Conservation (phyloP, 1,139 yeast genomes). For the Sugiyamaella paludigena region DNA sequence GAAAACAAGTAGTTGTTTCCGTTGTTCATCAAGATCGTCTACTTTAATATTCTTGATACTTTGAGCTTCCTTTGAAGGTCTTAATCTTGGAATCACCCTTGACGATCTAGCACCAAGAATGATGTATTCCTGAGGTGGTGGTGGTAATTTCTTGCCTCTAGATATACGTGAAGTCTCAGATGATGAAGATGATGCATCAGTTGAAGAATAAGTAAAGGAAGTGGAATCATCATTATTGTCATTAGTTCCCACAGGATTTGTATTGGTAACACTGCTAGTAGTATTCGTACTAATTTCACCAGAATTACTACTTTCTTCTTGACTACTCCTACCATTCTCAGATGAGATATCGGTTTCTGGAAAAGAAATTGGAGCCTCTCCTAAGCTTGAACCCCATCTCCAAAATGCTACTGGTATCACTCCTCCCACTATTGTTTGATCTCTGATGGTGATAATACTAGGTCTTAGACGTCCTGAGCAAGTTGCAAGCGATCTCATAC, state of each 20-base stretch:
- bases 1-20: constrained; percentile 38
- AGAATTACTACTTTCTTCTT: no score
- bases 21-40: constrained; percentile 28
- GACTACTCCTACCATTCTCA: no score
- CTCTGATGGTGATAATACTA: no score
- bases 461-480: no score
- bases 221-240: background rate
- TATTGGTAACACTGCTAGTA: no score
- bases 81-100: constrained; percentile 26
- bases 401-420: background rate
- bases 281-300: no score
- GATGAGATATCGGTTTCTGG: no score
- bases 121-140: constrained; percentile 24
- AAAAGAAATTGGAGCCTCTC: no score
- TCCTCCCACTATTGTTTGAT: no score
- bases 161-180: background rate
- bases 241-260: no score
- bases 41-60: constrained; percentile 13
- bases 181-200: background rate
- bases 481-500: no score
- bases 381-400: background rate
- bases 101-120: constrained; percentile 32
- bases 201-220: background rate
- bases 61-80: constrained; percentile 11
- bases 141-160: constrained; percentile 15